phyloP scores from a whole-genome alignment of 164 flowering plant species.

The Akebia trifoliata region DNA sequence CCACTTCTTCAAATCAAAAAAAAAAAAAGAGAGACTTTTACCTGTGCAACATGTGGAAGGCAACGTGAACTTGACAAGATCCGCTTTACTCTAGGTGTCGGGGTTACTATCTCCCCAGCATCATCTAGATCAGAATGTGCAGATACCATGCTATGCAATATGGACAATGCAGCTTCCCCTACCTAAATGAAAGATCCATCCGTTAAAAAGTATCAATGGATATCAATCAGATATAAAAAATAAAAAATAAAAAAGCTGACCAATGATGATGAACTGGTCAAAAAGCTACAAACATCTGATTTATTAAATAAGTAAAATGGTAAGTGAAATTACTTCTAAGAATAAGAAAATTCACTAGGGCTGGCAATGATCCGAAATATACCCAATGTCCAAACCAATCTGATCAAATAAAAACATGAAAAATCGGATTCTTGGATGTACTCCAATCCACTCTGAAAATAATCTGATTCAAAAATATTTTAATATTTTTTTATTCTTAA shows the following conservation, averaged over 20 bases:
- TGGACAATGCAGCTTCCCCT: slow-evolving; percentile 89
- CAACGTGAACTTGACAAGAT: slow-evolving; percentile 96
- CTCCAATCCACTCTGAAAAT: no score
- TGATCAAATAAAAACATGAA: no score
- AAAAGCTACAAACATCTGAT: no score
- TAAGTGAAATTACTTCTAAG: no score
- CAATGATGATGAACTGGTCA: not conserved
- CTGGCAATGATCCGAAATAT: no score
- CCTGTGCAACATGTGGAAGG: slow-evolving; percentile 98
- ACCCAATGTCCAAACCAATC: no score
- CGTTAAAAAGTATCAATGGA: slow-evolving; percentile 4
- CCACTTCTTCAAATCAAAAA: not conserved
- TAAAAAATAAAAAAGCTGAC: not conserved
- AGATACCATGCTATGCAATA: slow-evolving; percentile 94
- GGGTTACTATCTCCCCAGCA: slow-evolving; percentile 99
- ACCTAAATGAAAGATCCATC: slow-evolving; percentile 38
- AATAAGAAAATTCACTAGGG: no score
- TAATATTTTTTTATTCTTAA: no score
- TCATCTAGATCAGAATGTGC: slow-evolving; percentile 99
- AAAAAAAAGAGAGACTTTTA: slow-evolving; percentile 18
- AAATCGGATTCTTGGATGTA: no score
- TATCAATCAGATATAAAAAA: not conserved
- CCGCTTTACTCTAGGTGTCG: slow-evolving; percentile 95
- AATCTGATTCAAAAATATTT: no score
- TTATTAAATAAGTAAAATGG: no score